Evolutionary conservation across 495 filamentous ascomycete genomes (phyloP).

Genomic region (Aspergillus ostianus): DNA sequence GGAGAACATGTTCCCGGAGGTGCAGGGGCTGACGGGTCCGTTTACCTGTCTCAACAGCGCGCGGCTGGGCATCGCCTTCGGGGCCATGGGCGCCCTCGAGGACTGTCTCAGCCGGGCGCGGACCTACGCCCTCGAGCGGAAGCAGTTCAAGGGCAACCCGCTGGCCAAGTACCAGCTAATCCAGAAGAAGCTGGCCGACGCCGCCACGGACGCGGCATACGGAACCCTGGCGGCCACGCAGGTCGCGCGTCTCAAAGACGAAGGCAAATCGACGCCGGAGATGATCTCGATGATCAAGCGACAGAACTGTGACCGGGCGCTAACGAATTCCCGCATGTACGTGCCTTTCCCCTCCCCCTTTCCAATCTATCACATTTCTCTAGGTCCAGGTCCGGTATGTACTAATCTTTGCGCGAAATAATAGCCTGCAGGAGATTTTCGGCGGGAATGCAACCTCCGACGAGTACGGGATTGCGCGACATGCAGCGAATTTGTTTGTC

Average conservation of each 20-base stretch:
- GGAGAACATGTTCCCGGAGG: slow-evolving; percentile 91
- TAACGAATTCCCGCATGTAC: slow-evolving; percentile 72
- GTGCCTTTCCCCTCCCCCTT: slow-evolving; percentile 23
- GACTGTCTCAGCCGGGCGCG: slow-evolving; percentile 80
- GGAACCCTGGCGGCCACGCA: slow-evolving; percentile 83
- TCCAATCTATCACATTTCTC: slow-evolving; percentile 1
- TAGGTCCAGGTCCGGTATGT: not conserved
- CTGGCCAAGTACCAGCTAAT: slow-evolving; percentile 97
- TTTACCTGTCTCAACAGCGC: slow-evolving; percentile 95
- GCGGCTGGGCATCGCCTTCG: slow-evolving; percentile 89
- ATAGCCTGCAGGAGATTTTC: slow-evolving; percentile 87
- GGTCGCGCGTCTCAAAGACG: slow-evolving; percentile 90
- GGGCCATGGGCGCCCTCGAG: slow-evolving; percentile 89
- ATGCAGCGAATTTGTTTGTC: slow-evolving; percentile 95
- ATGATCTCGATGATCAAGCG: slow-evolving; percentile 99
- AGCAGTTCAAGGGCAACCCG: slow-evolving; percentile 95
- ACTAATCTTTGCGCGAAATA: slow-evolving; percentile 14
- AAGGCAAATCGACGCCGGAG: slow-evolving; percentile 82
- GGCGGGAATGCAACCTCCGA: slow-evolving; percentile 96
- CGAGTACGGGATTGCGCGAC: slow-evolving; percentile 90
- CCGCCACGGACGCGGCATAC: slow-evolving; percentile 85
- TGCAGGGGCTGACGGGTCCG: slow-evolving; percentile 84
- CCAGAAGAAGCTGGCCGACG: slow-evolving; percentile 96
- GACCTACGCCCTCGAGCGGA: slow-evolving; percentile 84
- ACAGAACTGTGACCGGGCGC: slow-evolving; percentile 92